phyloP scores from a whole-genome alignment of 2,329 filamentous ascomycete species.

The Ceratocystis smalleyi region DNA sequence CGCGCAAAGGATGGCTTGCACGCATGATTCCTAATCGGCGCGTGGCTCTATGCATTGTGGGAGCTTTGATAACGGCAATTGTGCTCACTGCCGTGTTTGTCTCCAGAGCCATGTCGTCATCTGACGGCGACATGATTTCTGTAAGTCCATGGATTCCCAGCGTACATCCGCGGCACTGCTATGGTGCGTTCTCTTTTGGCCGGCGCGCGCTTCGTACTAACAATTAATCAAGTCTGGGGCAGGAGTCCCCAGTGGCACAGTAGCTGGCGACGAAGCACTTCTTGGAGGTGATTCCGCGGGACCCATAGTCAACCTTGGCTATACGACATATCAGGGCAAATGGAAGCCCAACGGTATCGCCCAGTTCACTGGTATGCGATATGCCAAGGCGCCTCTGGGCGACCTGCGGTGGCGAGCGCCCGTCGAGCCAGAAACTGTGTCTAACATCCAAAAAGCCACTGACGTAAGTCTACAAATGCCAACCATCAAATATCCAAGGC shows the following conservation, averaged over 20 bases:
- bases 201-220: background rate
- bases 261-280: background rate
- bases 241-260: constrained; percentile 5
- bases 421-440: constrained; percentile 22
- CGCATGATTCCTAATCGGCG: background rate
- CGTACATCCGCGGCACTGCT: no score
- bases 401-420: constrained; percentile 27
- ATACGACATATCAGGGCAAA: constrained; percentile 9
- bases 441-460: constrained; percentile 20
- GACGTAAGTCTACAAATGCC: background rate
- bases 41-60: background rate
- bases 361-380: constrained; percentile 26
- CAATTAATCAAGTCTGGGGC: background rate
- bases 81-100: background rate
- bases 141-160: background rate
- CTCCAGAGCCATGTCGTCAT: background rate
- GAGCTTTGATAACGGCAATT: background rate
- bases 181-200: no score
- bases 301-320: constrained; percentile 1
- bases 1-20: background rate
- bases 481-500: constrained; percentile 21
- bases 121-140: background rate
- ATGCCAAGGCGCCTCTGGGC: constrained; percentile 27
- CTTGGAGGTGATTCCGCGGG: constrained; percentile 1
- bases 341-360: constrained; percentile 12